Base-by-base conservation (phyloP, 164 flowering plant species). In the Warburgia ugandensis region DNA sequence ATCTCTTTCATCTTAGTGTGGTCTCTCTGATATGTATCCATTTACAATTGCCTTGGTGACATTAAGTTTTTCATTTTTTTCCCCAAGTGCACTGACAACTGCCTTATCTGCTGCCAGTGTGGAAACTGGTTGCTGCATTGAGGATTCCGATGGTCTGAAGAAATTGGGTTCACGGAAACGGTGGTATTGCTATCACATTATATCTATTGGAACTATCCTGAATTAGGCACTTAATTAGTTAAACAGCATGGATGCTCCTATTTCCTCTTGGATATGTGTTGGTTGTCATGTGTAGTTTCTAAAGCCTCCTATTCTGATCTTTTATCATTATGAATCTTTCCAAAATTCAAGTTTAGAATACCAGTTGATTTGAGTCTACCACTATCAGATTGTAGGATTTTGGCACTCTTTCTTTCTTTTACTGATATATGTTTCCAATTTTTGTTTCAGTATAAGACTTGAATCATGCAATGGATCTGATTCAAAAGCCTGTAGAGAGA, bases 401-500 rank as follows among this genome's bases (percentile, higher is more conserved):
- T 25, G 16, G 14, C 28, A 19, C 25, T 39, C 7, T 37, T 32
- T 50, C n/a, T 25, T 44, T 30, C 5, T 13, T 42, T 33, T 22
- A 33, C 19, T 35, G 19, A 39, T 20, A 51, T 28, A 9, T 4
- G 12, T 32, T 8, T 52, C 44, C 10, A 38, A 29, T 60, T 54
- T 43, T 13, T 50, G 26, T 58, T 16, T 12, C 70, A 84, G 94
- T 68, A 47, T 29, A 48, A 74, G 73, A 61, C 40, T 77, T 46
- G 87, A 65, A 62, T 55, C 74, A 23, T 56, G 61, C 54, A 56
- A 37, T 55, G 58, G 67, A n/a, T 59, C 81, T 58, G 73, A 76
- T 33, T 77, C 87, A 30, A 85, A 82, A 62, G 94, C 94, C 39
- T 78, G 90, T 59, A 66, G 78, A 30, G 94, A 85, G 68, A 85